Evolutionary conservation across 176 grass and related monocot species (phyloP), one percentile per base, ranked within the genome.

Genomic region (Aegilops speltoides): DNA sequence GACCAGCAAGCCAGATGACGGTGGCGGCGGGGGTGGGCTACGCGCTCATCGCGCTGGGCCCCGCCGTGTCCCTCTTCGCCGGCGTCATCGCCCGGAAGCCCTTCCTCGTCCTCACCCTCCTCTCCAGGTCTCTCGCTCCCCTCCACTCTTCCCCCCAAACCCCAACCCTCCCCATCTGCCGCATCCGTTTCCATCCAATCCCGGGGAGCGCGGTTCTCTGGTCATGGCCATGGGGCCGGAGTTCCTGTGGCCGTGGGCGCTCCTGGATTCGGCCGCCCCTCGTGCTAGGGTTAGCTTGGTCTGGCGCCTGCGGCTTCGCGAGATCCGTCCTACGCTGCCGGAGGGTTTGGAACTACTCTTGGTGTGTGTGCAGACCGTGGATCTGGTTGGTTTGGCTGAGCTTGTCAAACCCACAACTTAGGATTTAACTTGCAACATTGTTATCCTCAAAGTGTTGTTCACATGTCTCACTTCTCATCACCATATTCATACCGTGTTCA

Each of bases 71-170:
- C 50, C 88, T 98, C 92, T 96, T 96, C 76, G 85, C 87, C 79
- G 91, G 91, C 79, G 88, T 94, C 81, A 78, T 98, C 87, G 84
- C 93, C 33, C 79, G 74, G 82, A 98, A 98, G 84, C 93, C 96
- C 79, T 98, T 96, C 92, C 89, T 98, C 80, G 89, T 98, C 81
- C 93, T 98, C 82, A 94, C 91, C 71, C 90, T 98, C 85, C 93
- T 96, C 85, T 86, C 93, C 87, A 96, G 96, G 95, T 98, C 48
- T 36, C 50, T 54, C 3, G 33, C 36, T 37, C 9, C 38, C 38
- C 38, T 40, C 38, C 0, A 8, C 38, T 5, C 34, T 6, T 1
- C 40, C 32, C 50, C 61, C 61, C 15, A 1, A 26, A 31, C 6
- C 24, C 65, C 64, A 6, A 79, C 48, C 50, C 23, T 67, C 33